A percentile compares a stretch with the other conserved stretches of the same genome.
These are phyloP conservation scores for Crepidotus variabilis DNA, from an alignment of 768 basidiomycete species.

Conservation along the genomic window DNA sequence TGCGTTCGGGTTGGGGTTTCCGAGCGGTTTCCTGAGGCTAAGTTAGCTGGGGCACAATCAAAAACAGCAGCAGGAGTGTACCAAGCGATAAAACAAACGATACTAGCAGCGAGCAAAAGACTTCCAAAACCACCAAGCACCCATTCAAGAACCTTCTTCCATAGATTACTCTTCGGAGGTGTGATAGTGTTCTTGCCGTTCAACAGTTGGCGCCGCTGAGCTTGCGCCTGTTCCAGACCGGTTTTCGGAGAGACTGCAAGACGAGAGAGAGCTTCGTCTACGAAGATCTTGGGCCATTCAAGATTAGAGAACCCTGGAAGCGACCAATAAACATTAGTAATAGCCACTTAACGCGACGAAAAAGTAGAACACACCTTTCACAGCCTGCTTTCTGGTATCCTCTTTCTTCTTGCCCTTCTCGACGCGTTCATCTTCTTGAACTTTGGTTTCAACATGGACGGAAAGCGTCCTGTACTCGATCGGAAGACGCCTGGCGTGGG, in stretches of 20 bases:
- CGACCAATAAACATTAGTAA: neutral
- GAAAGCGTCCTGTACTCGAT: constrained; percentile 24
- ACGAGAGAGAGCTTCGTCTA: constrained; percentile 37
- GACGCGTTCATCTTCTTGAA: neutral
- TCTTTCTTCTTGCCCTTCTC: constrained; percentile 10
- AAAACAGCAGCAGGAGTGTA: constrained; percentile 7
- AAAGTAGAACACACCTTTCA: constrained; percentile 15
- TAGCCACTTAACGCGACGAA: neutral
- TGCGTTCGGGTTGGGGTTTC: constrained; percentile 45
- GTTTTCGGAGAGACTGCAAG: constrained; percentile 38
- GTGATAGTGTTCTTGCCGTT: constrained; percentile 50
- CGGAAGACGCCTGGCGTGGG: constrained; percentile 14
- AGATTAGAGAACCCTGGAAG: constrained; percentile 33
- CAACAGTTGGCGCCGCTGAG: constrained; percentile 36
- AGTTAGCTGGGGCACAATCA: constrained; percentile 1
- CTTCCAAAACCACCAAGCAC: constrained; percentile 51
- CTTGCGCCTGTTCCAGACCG: constrained; percentile 49
- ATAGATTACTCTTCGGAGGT: constrained; percentile 40
- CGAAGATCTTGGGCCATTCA: constrained; percentile 44
- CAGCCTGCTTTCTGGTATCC: constrained; percentile 10
- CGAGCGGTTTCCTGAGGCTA: constrained; percentile 51
- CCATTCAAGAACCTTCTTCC: constrained; percentile 44
- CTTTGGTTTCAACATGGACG: constrained; percentile 21
- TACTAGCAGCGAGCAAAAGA: constrained; percentile 39
- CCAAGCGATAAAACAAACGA: constrained; percentile 55